A percentile compares a stretch with the other conserved stretches of the same genome.
phyloP scores from a whole-genome alignment of 371 early-diverging fungal genomes.

The Mucor lusitanicus region DNA sequence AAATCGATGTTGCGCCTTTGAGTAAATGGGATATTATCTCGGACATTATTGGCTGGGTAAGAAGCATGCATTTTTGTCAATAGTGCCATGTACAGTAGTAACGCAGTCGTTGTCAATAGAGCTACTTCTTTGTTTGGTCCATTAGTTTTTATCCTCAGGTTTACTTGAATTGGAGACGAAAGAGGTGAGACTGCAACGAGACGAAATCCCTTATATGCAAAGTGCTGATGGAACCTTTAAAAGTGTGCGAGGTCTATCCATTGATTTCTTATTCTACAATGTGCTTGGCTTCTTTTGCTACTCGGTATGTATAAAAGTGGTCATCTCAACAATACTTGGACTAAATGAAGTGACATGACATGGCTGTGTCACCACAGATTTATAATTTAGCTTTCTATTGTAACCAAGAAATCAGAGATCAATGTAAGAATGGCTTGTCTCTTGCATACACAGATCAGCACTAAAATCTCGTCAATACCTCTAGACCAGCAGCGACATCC shows the following conservation, averaged over 20 bases:
- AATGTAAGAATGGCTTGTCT: conserved; percentile 36
- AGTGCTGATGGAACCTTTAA: neutral
- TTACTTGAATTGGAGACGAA: conserved; percentile 34
- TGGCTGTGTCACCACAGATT: conserved; percentile 29
- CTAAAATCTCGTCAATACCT: neutral
- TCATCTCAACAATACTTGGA: neutral
- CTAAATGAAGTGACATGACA: neutral
- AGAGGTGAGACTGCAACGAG: conserved; percentile 23
- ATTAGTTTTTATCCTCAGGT: conserved; percentile 45
- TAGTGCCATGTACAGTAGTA: neutral
- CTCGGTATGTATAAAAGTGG: conserved; percentile 34
- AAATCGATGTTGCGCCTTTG: neutral
- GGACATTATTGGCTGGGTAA: conserved; percentile 42
- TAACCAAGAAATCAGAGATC: conserved; percentile 56
- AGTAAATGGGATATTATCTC: conserved; percentile 26
- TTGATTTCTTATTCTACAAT: conserved; percentile 83
- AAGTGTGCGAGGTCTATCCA: conserved; percentile 78
- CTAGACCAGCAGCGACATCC: conserved; percentile 61
- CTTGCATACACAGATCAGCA: neutral
- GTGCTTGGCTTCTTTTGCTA: conserved; percentile 81
- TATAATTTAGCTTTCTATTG: conserved; percentile 73
- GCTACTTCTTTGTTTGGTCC: conserved; percentile 44
- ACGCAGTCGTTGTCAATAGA: conserved; percentile 13
- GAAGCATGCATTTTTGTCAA: neutral
- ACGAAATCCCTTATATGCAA: neutral